Percentiles rank a stretch among this genome's conserved stretches.
These are phyloP conservation scores for Monilinia laxa DNA, from an alignment of 2,329 filamentous ascomycete species.

Conservation along the genomic window DNA sequence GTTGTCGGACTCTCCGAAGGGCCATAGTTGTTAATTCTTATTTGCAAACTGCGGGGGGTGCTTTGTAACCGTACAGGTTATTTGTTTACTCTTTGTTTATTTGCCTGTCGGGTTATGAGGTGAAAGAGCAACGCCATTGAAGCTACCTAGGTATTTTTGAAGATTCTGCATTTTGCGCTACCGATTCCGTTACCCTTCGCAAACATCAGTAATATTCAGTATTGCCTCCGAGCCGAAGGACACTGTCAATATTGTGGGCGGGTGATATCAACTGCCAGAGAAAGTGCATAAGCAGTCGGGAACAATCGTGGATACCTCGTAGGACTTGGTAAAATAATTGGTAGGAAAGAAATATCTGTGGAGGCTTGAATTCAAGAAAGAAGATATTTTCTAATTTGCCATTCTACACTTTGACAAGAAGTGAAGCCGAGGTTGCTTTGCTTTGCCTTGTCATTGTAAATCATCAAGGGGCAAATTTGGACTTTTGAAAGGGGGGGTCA, in stretches of 20 bases:
- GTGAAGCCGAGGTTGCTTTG: slow-evolving; percentile 12
- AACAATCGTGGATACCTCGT: slow-evolving; percentile 1
- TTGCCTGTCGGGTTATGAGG: not conserved
- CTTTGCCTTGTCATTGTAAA: slow-evolving; percentile 26
- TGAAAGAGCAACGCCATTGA: not conserved
- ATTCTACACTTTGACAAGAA: slow-evolving; percentile 1
- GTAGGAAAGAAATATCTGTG: not conserved
- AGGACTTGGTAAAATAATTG: slow-evolving; percentile 11
- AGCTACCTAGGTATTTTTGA: not conserved
- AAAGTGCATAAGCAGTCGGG: not conserved
- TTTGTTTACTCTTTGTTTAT: not conserved
- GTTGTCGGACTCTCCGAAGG: not conserved
- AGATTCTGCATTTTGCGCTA: slow-evolving; percentile 3
- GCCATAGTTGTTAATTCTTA: not conserved
- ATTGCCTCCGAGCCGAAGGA: not conserved
- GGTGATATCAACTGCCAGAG: not conserved
- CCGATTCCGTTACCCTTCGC: not conserved
- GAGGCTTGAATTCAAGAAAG: slow-evolving; percentile 5
- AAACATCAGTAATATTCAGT: slow-evolving; percentile 5
- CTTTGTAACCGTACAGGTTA: not conserved
- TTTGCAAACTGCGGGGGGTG: not conserved
- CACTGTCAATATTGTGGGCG: not conserved
- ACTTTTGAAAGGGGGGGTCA: slow-evolving; percentile 26
- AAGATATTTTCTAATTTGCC: not conserved
- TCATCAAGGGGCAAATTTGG: slow-evolving; percentile 27